Conservation (phyloP, 371 early-diverging fungal species). For the Thermomucor indicae-seudaticae region DNA sequence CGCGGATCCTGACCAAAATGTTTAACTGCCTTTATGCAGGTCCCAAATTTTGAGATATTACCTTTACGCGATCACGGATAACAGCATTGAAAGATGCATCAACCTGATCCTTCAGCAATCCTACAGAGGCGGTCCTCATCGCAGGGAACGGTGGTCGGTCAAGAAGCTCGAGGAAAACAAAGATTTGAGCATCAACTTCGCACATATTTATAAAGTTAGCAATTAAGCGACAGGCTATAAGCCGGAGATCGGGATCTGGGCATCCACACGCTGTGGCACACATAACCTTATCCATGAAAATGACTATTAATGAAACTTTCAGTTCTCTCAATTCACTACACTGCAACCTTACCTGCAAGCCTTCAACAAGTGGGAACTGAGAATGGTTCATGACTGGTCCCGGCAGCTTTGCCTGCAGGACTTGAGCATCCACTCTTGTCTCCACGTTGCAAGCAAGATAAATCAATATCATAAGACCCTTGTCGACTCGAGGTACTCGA, state of each 20-base stretch:
- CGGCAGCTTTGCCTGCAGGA: background rate
- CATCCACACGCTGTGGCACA: conserved; percentile 2
- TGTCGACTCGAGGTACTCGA: conserved; percentile 2
- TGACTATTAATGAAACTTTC: background rate
- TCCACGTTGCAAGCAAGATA: conserved; percentile 5
- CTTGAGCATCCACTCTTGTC: background rate
- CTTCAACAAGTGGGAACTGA: background rate
- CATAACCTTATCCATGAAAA: background rate
- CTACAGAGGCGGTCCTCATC: conserved; percentile 24
- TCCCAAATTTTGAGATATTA: background rate
- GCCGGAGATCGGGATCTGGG: conserved; percentile 13
- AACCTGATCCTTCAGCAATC: conserved; percentile 23
- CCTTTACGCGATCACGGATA: background rate
- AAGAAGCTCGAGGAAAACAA: conserved; percentile 18
- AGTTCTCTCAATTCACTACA: background rate
- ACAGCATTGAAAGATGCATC: conserved; percentile 9
- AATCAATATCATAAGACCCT: conserved; percentile 6
- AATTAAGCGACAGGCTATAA: conserved; percentile 16
- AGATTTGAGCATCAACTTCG: conserved; percentile 13
- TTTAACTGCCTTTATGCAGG: too few species aligned
- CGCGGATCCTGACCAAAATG: too few species aligned
- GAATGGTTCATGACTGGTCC: background rate
- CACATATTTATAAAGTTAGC: conserved; percentile 16
- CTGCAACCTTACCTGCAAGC: conserved; percentile 3
- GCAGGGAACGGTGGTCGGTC: conserved; percentile 15